These are phyloP conservation scores for Euphorbia celastroides DNA, from an alignment of 441 rosid species.

Conservation along the genomic window DNA sequence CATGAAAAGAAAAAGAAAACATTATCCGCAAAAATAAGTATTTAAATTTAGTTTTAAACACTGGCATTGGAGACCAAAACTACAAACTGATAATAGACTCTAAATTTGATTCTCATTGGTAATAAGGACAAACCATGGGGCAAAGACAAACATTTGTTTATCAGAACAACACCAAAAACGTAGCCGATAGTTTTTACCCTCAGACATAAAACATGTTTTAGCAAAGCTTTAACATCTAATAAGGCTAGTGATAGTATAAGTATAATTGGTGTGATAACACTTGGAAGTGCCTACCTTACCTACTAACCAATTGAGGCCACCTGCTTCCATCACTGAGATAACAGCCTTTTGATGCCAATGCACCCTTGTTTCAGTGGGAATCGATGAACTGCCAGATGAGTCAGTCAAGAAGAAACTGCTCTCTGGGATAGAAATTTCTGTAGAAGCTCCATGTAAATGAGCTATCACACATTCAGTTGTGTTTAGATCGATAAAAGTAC, in stretches of 20 bases:
- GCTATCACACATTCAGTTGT: constrained; percentile 33
- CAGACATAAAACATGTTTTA: neutral
- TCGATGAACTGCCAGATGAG: constrained; percentile 30
- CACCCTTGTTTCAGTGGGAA: constrained; percentile 36
- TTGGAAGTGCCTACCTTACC: constrained; percentile 77
- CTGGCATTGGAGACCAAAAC: neutral
- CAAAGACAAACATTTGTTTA: neutral
- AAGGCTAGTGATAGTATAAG: constrained; percentile 8
- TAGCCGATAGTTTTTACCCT: neutral
- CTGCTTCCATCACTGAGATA: constrained; percentile 82
- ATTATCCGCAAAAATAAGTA: neutral
- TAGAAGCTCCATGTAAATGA: constrained; percentile 28
- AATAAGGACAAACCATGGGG: neutral
- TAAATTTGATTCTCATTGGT: neutral
- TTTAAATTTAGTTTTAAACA: neutral
- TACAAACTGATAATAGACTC: neutral
- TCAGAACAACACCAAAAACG: neutral
- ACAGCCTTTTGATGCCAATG: constrained; percentile 70
- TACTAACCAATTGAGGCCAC: constrained; percentile 92
- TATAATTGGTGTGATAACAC: constrained; percentile 17
- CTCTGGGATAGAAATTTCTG: constrained; percentile 26
- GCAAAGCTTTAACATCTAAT: constrained; percentile 1
- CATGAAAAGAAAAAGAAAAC: neutral
- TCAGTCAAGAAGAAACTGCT: constrained; percentile 23
- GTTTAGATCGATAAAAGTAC: constrained; percentile 48